Conservation (phyloP, 2,329 filamentous ascomycete species). For the Trichoderma sp. region DNA sequence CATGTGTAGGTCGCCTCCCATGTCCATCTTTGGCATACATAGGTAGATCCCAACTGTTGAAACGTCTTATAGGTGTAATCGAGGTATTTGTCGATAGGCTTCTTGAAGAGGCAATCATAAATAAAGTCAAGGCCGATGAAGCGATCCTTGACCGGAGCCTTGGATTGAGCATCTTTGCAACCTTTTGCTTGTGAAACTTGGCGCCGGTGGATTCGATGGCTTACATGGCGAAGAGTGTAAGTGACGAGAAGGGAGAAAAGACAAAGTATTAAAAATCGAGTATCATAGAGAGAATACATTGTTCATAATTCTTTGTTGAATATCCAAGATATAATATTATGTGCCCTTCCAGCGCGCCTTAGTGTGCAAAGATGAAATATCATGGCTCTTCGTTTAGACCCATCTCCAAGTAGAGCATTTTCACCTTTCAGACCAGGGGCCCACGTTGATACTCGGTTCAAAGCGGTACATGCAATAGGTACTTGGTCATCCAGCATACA, state of each 20-base stretch:
- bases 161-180: constrained; percentile 35
- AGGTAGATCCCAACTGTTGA: constrained; percentile 40
- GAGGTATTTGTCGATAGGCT: constrained; percentile 37
- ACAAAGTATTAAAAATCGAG: constrained; percentile 4
- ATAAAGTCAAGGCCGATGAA: constrained; percentile 44
- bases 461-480: neutral
- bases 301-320: neutral
- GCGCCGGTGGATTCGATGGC: constrained; percentile 28
- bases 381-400: neutral
- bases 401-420: neutral
- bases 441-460: neutral
- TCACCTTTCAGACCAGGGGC: neutral
- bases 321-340: neutral
- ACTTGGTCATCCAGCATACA: neutral
- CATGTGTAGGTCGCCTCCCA: constrained; percentile 43
- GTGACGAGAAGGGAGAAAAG: constrained; percentile 1
- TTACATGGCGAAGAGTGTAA: constrained; percentile 25
- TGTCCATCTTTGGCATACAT: constrained; percentile 40
- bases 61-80: constrained; percentile 37
- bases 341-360: neutral
- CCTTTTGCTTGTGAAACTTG: constrained; percentile 32
- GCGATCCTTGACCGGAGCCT: constrained; percentile 38
- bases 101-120: constrained; percentile 38
- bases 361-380: neutral
- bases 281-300: neutral